Evolutionary conservation across 2,329 filamentous ascomycete species (phyloP).

Genomic region (Phaeomoniella chlamydospora): DNA sequence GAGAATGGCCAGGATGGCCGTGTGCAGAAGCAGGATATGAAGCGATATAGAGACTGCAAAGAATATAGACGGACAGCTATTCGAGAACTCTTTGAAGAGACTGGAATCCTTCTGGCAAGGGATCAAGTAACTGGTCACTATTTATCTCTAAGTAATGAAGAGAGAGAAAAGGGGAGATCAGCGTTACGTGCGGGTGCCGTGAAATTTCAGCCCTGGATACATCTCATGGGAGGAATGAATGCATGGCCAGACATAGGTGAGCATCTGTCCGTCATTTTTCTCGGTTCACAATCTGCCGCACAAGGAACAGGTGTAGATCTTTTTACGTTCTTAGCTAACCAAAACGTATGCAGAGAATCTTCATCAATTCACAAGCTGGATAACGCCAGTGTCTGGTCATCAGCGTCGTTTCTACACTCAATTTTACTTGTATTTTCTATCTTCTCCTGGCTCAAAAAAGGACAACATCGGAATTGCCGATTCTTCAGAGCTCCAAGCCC

Average conservation of each 20-base stretch:
- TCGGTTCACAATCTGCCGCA: too few relatives aligned
- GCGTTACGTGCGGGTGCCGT: constrained; percentile 53
- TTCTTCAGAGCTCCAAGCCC: too few relatives aligned
- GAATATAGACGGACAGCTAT: constrained; percentile 74
- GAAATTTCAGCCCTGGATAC: constrained; percentile 53
- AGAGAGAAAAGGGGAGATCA: constrained; percentile 50
- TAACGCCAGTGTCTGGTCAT: constrained; percentile 56
- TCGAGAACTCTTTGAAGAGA: constrained; percentile 89
- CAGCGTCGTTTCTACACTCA: constrained; percentile 79
- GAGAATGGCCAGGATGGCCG: constrained; percentile 62
- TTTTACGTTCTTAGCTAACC: too few relatives aligned
- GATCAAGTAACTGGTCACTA: constrained; percentile 27
- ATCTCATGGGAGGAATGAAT: constrained; percentile 12
- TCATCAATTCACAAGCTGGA: constrained; percentile 79
- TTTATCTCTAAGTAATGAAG: constrained; percentile 45
- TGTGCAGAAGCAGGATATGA: constrained; percentile 30
- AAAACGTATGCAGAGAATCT: too few relatives aligned
- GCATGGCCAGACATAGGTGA: constrained; percentile 4
- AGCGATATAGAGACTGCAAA: constrained; percentile 53
- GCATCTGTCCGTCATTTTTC: too few relatives aligned
- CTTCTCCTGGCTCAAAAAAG: constrained; percentile 30
- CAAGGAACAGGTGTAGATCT: too few relatives aligned
- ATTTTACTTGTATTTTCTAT: constrained; percentile 91
- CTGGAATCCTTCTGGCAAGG: constrained; percentile 65
- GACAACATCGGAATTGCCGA: constrained; percentile 14